Conservation (phyloP, 2,329 filamentous ascomycete genomes). For the Cordyceps militaris region DNA sequence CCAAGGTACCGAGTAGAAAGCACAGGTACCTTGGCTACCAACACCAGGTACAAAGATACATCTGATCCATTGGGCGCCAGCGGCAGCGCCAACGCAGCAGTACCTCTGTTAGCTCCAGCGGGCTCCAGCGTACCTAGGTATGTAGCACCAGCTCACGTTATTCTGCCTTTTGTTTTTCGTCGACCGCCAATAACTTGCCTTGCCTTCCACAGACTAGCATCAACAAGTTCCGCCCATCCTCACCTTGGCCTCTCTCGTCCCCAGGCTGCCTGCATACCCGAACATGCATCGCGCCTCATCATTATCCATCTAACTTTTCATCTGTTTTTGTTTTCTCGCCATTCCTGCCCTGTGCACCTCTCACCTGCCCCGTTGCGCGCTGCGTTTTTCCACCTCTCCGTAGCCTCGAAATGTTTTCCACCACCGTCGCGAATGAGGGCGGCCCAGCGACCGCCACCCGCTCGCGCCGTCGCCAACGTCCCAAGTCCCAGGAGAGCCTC, state of each 20-base stretch:
- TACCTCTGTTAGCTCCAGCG: neutral
- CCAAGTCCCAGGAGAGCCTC: slow-evolving; percentile 47
- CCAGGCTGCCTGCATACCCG: slow-evolving; percentile 3
- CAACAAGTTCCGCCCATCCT: slow-evolving; percentile 7
- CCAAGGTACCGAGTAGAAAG: too few species aligned
- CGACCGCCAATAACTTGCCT: slow-evolving; percentile 23
- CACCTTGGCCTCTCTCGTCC: neutral
- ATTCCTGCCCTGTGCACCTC: slow-evolving; percentile 4
- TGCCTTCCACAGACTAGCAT: slow-evolving; percentile 17
- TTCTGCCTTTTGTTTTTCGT: slow-evolving; percentile 23
- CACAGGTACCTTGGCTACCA: too few species aligned
- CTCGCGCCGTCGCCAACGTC: slow-evolving; percentile 55
- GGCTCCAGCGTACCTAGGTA: neutral
- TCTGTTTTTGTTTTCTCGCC: slow-evolving; percentile 7
- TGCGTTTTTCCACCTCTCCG: slow-evolving; percentile 8
- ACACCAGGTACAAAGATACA: too few species aligned
- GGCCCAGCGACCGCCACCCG: slow-evolving; percentile 51
- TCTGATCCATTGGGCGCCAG: neutral
- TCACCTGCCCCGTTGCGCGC: neutral
- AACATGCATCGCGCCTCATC: slow-evolving; percentile 9
- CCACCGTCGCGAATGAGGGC: slow-evolving; percentile 40
- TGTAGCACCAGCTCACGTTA: neutral
- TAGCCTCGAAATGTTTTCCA: slow-evolving; percentile 49
- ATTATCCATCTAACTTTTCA: slow-evolving; percentile 7
- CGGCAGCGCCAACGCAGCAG: neutral